Evolutionary conservation across 768 basidiomycete species (phyloP).

Genomic region (Suillus paluster): DNA sequence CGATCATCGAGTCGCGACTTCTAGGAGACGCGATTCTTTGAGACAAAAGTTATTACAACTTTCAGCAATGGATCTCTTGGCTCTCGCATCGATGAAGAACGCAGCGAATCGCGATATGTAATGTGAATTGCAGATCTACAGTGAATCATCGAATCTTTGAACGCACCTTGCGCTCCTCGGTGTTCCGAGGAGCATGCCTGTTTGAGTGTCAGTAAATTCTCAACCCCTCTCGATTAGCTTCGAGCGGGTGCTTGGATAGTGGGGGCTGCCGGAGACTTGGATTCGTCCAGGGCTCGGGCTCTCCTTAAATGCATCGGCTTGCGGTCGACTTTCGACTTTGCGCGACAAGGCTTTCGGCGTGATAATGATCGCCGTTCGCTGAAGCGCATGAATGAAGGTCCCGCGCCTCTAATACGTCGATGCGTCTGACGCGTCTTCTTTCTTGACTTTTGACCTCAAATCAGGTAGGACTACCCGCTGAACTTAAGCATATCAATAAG

Average conservation of each 20-base stretch:
- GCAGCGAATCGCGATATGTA: constrained; percentile 81
- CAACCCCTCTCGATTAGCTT: constrained; percentile 42
- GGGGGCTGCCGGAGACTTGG: constrained; percentile 39
- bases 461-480: constrained; percentile 84
- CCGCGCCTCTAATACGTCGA: not conserved
- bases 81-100: constrained; percentile 82
- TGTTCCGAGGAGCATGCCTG: constrained; percentile 76
- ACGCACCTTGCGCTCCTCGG: constrained; percentile 79
- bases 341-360: constrained; percentile 39
- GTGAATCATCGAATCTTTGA: constrained; percentile 86
- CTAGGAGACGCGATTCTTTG: constrained; percentile 20
- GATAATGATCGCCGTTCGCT: constrained; percentile 52
- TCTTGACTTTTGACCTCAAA: constrained; percentile 62
- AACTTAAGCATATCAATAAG: constrained; percentile 92
- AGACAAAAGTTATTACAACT: constrained; percentile 39
- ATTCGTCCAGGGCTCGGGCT: no score
- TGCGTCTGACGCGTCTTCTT: not conserved
- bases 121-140: constrained; percentile 82
- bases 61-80: constrained; percentile 75
- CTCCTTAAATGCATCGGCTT: constrained; percentile 23
- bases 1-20: constrained; percentile 14
- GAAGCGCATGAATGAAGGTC: not conserved
- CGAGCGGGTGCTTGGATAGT: constrained; percentile 43
- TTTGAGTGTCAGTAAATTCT: constrained; percentile 74
- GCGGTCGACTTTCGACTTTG: constrained; percentile 1